Percentiles rank a stretch among this genome's conserved stretches.
phyloP scores from a whole-genome alignment of 768 basidiomycete species.

The Russula virescens region DNA sequence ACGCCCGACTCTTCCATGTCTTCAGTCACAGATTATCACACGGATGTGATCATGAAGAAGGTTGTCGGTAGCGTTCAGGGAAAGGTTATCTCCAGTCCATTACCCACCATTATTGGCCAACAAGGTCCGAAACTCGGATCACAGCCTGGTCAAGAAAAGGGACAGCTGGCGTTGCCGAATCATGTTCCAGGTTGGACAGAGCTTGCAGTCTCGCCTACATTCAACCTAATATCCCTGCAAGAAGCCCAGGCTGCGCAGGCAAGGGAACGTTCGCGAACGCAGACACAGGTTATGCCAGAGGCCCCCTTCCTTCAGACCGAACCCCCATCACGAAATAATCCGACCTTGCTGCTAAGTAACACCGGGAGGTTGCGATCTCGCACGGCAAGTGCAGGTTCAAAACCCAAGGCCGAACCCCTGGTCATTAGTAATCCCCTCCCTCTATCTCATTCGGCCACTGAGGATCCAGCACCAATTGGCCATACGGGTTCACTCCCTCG shows the following conservation, averaged over 20 bases:
- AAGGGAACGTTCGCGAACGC: conserved; percentile 51
- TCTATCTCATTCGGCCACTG: conserved; percentile 3
- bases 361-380: conserved; percentile 42
- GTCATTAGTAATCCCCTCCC: conserved; percentile 21
- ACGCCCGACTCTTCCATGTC: conserved; percentile 23
- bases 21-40: conserved; percentile 18
- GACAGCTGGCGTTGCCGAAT: conserved; percentile 15
- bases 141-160: conserved; percentile 12
- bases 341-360: conserved; percentile 13
- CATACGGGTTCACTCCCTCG: conserved; percentile 34
- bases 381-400: conserved; percentile 52
- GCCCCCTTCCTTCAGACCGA: conserved; percentile 34
- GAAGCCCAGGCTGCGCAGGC: conserved; percentile 67
- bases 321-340: conserved; percentile 24
- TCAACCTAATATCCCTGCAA: conserved; percentile 68
- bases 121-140: conserved; percentile 5
- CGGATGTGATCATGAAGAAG: conserved; percentile 18
- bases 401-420: conserved; percentile 34
- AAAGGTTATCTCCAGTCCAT: conserved; percentile 21
- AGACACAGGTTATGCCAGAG: conserved; percentile 34
- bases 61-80: conserved; percentile 16
- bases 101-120: neutral
- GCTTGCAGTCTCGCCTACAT: conserved; percentile 40
- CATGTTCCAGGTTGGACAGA: conserved; percentile 45
- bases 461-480: neutral